Base-by-base conservation (phyloP, 2,329 filamentous ascomycete species). In the Mycosphaerelloides madeirae region DNA sequence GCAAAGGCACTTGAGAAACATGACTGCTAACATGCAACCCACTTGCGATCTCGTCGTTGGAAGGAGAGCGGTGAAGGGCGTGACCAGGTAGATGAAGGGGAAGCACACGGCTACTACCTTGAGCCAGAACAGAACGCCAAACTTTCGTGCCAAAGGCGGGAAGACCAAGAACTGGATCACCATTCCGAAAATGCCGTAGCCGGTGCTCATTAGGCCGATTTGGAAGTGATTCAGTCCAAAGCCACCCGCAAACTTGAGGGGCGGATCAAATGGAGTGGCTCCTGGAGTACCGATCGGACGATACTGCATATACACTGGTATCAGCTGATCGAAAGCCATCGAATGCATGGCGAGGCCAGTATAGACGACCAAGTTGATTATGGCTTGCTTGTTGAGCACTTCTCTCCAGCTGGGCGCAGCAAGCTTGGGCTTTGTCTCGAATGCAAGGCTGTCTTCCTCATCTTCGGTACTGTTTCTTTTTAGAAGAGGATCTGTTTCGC, bases 301-400 rank as follows among this genome's bases (percentile, higher is more conserved):
- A 53, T 87, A 84, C 66, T 95, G 86, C 59, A 96, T 77, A 64
- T 95, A 95, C 1, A 96, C 87, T 3, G 89, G 86, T 1, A 97
- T 78, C 15, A 56, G 47, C 41, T 54, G 53, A 18, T 56, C 50
- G 43, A 54, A 52, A n/a, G 53, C 51, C 48, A 56, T 56, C 28
- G 46, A 35, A 42, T 55, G 53, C 53, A 55, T 55, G 12, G 53
- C 53, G 14, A 97, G 74, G 38, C 93, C 74, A 1, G 84, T 84
- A 66, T 97, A 96, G 0, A 83, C 77, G 2, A 87, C 50, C 1
- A 97, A 73, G 53, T 90, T 86, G 43, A 93, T 74, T 25, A 77
- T 74, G 1, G 87, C 86, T 65, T 95, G 87, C 1, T 72, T 73
- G 0, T 81, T 84, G 55, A 95, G 83, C 6, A 93, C 82, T 49